phyloP scores from a whole-genome alignment of 371 early-diverging fungal genomes.

The Zychaea mexicana region DNA sequence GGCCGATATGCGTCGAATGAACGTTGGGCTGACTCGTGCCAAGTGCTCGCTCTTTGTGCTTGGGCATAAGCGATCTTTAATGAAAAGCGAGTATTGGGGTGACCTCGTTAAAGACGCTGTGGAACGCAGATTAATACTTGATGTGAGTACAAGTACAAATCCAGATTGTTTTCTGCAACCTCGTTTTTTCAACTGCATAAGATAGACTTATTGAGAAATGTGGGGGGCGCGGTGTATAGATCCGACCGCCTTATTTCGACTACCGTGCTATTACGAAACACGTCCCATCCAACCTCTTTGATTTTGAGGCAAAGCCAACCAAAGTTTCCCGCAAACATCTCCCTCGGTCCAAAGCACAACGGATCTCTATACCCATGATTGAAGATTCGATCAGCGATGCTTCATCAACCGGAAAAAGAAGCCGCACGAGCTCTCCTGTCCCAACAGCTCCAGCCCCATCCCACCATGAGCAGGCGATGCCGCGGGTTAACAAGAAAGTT shows the following conservation, averaged over 20 bases:
- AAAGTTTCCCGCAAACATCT: background rate
- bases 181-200: too few relatives aligned
- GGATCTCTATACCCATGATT: conserved; percentile 5
- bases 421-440: background rate
- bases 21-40: conserved; percentile 96
- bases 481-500: background rate
- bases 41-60: conserved; percentile 87
- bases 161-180: too few relatives aligned
- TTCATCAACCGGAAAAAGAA: background rate
- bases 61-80: conserved; percentile 73
- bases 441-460: background rate
- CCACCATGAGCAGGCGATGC: background rate
- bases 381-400: background rate
- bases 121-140: conserved; percentile 42
- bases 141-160: too few relatives aligned
- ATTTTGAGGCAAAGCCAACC: conserved; percentile 4
- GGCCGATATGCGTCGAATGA: conserved; percentile 87
- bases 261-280: conserved; percentile 10
- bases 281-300: conserved; percentile 25
- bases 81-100: conserved; percentile 70
- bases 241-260: conserved; percentile 24
- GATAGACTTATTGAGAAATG: too few relatives aligned
- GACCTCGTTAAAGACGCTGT: conserved; percentile 63
- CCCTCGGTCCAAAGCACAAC: background rate
- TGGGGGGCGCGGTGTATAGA: background rate